phyloP scores from a whole-genome alignment of 169 alveolate genomes.

The Perkinsus marinus region DNA sequence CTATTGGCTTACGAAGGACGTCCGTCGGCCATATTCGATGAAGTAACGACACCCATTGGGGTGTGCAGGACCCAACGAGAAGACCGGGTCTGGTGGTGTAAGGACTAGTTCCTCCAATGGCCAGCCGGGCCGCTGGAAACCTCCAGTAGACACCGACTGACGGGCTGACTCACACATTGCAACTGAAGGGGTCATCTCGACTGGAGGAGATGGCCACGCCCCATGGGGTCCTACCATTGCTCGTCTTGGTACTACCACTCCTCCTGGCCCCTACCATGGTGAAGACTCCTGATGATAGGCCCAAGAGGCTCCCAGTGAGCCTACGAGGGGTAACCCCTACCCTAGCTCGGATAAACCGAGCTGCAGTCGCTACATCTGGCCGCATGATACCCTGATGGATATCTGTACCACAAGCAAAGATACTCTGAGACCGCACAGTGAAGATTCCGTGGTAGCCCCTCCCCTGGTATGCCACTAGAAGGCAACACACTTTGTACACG shows the following conservation, averaged over 20 bases:
- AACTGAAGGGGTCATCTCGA: too few species aligned
- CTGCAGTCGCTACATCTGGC: background rate
- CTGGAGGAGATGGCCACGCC: background rate
- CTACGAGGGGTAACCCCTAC: background rate
- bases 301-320: background rate
- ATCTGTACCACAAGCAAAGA: too few species aligned
- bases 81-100: background rate
- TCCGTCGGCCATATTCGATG: background rate
- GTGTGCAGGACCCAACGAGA: background rate
- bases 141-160: background rate
- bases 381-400: background rate
- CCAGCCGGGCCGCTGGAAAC: background rate
- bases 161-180: background rate
- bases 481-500: too few species aligned
- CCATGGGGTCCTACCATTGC: background rate
- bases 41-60: background rate
- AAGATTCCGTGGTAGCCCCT: too few species aligned
- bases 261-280: too few species aligned
- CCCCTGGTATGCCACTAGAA: too few species aligned
- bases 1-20: background rate
- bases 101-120: background rate
- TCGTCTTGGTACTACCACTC: background rate
- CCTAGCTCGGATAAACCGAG: background rate
- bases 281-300: background rate
- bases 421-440: too few species aligned